Evolutionary conservation across 257 asterid genomes (phyloP).

Genomic region (Solanum raphanifolium): DNA sequence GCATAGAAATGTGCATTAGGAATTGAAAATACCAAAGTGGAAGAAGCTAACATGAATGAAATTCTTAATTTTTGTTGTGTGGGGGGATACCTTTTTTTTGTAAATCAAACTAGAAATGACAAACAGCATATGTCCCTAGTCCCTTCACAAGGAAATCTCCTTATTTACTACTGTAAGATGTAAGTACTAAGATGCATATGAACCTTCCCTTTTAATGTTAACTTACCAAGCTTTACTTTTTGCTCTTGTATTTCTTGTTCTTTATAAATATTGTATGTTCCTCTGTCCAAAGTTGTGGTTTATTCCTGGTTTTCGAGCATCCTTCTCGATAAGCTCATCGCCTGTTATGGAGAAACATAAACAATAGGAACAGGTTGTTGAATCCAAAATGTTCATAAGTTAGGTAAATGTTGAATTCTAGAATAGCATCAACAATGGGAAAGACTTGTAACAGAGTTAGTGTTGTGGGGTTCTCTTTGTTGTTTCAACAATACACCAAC

Average conservation of each 20-base stretch:
- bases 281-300: neutral
- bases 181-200: conserved; percentile 33
- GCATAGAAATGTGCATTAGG: conserved; percentile 12
- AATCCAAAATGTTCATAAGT: neutral
- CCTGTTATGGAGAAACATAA: neutral
- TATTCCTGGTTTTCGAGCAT: neutral
- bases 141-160: neutral
- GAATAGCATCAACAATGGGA: neutral
- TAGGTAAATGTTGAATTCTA: neutral
- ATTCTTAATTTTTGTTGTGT: conserved; percentile 19
- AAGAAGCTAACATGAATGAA: conserved; percentile 35
- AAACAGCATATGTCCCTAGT: neutral
- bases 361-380: neutral
- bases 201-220: conserved; percentile 10
- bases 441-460: neutral
- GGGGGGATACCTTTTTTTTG: conserved; percentile 30
- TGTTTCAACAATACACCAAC: neutral
- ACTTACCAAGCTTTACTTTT: neutral
- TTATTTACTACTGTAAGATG: conserved; percentile 20
- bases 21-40: conserved; percentile 12
- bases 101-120: conserved; percentile 35
- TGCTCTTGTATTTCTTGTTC: neutral
- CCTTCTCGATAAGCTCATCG: neutral
- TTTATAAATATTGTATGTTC: neutral
- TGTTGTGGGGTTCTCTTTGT: neutral